Conservation (phyloP, 192 early-diverging fungal species). For the Gorgonomyces haynaldii region DNA sequence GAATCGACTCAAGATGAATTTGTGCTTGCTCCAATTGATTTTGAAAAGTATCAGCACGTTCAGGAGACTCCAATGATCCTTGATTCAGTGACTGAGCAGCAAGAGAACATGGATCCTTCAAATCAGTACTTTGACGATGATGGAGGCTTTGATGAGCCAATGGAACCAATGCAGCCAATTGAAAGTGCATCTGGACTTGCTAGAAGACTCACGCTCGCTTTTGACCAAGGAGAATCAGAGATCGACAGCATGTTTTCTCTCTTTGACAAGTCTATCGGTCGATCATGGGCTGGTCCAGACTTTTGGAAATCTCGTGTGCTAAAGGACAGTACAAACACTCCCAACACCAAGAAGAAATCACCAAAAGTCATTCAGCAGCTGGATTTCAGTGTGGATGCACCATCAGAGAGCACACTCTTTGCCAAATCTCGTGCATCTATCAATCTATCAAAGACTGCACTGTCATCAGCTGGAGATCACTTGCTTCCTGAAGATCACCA, state of each 20-base stretch:
- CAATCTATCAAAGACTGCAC: slow-evolving; percentile 40
- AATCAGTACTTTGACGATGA: slow-evolving; percentile 12
- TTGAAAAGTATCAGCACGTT: too few species aligned
- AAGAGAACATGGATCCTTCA: slow-evolving; percentile 17
- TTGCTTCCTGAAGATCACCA: slow-evolving; percentile 78
- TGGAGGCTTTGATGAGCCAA: neutral
- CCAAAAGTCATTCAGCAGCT: slow-evolving; percentile 6
- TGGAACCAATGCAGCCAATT: too few species aligned
- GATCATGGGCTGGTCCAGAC: slow-evolving; percentile 87
- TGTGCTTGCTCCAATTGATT: too few species aligned
- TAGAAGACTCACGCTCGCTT: slow-evolving; percentile 3
- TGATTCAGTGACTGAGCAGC: slow-evolving; percentile 10
- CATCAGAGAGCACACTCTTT: slow-evolving; percentile 44
- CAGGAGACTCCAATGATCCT: slow-evolving; percentile 6
- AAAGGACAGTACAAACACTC: neutral
- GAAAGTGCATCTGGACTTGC: too few species aligned
- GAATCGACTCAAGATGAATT: slow-evolving; percentile 46
- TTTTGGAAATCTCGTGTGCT: slow-evolving; percentile 58
- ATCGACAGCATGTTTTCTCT: slow-evolving; percentile 66
- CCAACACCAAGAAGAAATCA: neutral
- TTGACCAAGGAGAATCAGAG: slow-evolving; percentile 3
- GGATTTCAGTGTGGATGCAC: slow-evolving; percentile 11
- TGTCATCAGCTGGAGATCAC: slow-evolving; percentile 34
- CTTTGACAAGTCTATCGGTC: slow-evolving; percentile 71
- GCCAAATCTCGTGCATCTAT: slow-evolving; percentile 45